Evolutionary conservation across 768 basidiomycete species (phyloP), one percentile per base, ranked within the genome.

Genomic region (Boletus tomentosulus): DNA sequence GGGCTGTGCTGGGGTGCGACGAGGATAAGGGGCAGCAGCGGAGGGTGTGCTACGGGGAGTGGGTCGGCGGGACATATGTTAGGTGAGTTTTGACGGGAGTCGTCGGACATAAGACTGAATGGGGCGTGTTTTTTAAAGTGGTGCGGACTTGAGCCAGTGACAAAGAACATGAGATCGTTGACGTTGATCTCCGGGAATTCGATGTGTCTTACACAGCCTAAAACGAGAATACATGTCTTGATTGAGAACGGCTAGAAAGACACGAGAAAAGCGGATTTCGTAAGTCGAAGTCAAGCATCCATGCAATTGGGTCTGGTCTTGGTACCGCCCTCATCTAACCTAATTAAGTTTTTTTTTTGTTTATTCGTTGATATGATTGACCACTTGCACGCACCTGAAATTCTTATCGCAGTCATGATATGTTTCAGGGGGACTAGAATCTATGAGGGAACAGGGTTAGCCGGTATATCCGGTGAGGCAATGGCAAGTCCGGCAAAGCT

Each of bases 41-140:
- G 69, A 55, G 3, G 69, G 57, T 2, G 66, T 27, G 45, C 55
- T 49, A n/a, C 72, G 64, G 13, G 68, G 56, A 0, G 70, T 56
- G 48, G 75, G 72, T 66, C 82, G 72, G 42, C 85, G 84, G 38
- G 86, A 83, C 86, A 88, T 88, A 67, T 11, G 34, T 57, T 52
- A 51, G 57, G 58, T 59, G 63, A 57, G 58, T 63, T 61, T 59
- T 60, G 69, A 67, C 67, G 69, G 53, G 66, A 46, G 5, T 15
- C 54, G 58, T 54, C 62, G 28, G 62, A 64, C 55, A 66, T 68
- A 58, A 65, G 66, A 64, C 6, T 4, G 44, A 19, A 16, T 8
- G 16, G 24, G 16, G 49, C 35, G 31, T 53, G 49, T 50, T 57
- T 64, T 66, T 43, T 39, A 63, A 65, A 58, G 59, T 27, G 41